Percentiles rank a stretch among this genome's conserved stretches.
Evolutionary conservation across 345 rosid genomes (phyloP).

Genomic region (Populus euphratica): DNA sequence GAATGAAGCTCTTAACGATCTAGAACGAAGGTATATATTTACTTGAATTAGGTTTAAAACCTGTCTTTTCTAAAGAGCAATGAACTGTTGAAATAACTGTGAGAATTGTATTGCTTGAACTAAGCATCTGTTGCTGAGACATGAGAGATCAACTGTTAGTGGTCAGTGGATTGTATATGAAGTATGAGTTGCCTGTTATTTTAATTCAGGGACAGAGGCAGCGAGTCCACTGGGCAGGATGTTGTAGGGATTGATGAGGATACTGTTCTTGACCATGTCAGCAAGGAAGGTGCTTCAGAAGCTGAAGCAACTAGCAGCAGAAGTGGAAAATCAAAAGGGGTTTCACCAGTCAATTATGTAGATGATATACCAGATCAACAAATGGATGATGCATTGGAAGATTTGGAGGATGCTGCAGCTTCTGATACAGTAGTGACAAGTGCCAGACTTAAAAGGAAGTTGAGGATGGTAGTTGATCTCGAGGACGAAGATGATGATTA

Average conservation of each 20-base stretch:
- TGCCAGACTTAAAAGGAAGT: slow-evolving; percentile 45
- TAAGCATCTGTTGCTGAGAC: background rate
- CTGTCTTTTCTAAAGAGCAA: background rate
- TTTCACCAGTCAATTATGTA: slow-evolving; percentile 14
- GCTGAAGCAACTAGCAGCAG: slow-evolving; percentile 18
- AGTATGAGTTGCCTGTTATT: background rate
- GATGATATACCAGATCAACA: slow-evolving; percentile 24
- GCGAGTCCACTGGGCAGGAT: slow-evolving; percentile 10
- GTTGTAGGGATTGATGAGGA: slow-evolving; percentile 14
- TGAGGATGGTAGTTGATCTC: slow-evolving; percentile 57
- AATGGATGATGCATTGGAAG: slow-evolving; percentile 46
- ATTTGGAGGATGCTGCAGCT: slow-evolving; percentile 34
- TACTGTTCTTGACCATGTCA: slow-evolving; percentile 10
- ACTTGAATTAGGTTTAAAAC: background rate
- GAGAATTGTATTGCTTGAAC: background rate
- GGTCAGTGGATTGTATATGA: background rate
- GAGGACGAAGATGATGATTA: slow-evolving; percentile 63
- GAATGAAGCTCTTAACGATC: slow-evolving; percentile 20
- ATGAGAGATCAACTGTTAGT: background rate
- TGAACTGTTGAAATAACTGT: background rate
- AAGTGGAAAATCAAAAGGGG: slow-evolving; percentile 4
- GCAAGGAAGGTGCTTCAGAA: slow-evolving; percentile 26
- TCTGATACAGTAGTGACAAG: slow-evolving; percentile 16
- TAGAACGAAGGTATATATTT: slow-evolving; percentile 33
- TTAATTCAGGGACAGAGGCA: slow-evolving; percentile 32